A percentile compares a stretch with the other conserved stretches of the same genome.
phyloP scores from a whole-genome alignment of 768 basidiomycete genomes.

The Kwoniella shandongensis region DNA sequence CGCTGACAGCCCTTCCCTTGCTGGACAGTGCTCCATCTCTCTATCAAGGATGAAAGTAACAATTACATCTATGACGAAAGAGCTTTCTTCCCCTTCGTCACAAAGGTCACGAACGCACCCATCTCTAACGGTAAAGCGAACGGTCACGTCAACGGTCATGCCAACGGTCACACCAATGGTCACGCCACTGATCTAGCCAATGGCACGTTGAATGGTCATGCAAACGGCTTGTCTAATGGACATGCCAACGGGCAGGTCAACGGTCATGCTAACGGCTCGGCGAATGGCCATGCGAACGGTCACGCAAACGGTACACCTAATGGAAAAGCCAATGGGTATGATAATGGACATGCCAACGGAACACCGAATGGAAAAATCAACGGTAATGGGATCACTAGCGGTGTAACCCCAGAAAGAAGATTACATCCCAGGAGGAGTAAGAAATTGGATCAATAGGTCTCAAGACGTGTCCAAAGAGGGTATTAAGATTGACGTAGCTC shows the following conservation, averaged over 20 bases:
- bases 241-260: neutral
- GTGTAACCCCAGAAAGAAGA: neutral
- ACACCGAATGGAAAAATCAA: neutral
- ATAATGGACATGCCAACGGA: neutral
- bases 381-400: no score
- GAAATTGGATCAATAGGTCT: no score
- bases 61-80: constrained; percentile 28
- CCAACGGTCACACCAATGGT: constrained; percentile 1
- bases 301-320: neutral
- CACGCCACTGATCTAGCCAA: neutral
- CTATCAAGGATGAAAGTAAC: constrained; percentile 33
- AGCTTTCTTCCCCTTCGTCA: constrained; percentile 30
- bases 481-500: no score
- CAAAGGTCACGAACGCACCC: neutral
- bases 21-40: constrained; percentile 32
- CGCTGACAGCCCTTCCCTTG: neutral
- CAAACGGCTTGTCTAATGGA: neutral
- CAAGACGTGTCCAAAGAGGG: no score
- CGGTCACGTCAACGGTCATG: constrained; percentile 2
- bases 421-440: no score
- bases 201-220: neutral
- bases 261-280: neutral
- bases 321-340: neutral
- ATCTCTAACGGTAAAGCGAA: constrained; percentile 4
- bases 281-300: neutral